These are phyloP conservation scores for Chytriomyces sp. DNA, from an alignment of 192 early-diverging fungal genomes.

Conservation along the genomic window DNA sequence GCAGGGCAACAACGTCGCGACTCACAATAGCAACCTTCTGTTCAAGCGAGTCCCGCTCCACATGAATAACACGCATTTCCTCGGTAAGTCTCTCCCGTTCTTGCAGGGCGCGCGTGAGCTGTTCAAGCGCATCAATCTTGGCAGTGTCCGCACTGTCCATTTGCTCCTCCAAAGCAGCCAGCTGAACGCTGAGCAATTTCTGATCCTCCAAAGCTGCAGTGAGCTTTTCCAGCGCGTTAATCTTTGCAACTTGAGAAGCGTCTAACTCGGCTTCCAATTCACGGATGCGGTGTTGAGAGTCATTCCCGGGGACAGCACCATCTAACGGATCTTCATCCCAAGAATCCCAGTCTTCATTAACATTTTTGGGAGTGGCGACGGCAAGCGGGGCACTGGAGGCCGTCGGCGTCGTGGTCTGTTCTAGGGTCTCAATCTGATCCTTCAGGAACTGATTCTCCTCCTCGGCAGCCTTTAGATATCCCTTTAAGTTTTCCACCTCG, in stretches of 20 bases:
- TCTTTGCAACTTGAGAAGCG: neutral
- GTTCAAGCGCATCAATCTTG: constrained; percentile 19
- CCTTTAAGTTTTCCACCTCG: constrained; percentile 11
- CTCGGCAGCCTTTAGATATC: constrained; percentile 10
- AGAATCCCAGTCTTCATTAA: constrained; percentile 23
- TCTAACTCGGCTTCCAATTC: constrained; percentile 10
- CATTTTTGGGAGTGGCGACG: neutral
- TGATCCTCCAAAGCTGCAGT: constrained; percentile 5
- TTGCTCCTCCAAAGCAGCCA: constrained; percentile 8
- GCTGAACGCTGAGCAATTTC: neutral
- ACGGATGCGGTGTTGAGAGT: neutral
- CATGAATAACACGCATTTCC: neutral
- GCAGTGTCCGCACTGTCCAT: neutral
- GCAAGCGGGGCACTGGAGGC: neutral
- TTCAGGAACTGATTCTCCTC: constrained; percentile 14
- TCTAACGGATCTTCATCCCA: constrained; percentile 25
- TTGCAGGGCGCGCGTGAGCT: constrained; percentile 17
- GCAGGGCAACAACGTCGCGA: neutral
- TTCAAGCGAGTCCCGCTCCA: neutral
- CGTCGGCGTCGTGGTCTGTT: neutral
- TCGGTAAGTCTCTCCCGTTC: neutral
- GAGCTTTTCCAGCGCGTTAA: constrained; percentile 17
- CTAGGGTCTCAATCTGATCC: neutral
- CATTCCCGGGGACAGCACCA: neutral
- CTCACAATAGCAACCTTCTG: neutral